phyloP scores from a whole-genome alignment of 2,329 filamentous ascomycete species.

The Exophiala alcalophila region DNA sequence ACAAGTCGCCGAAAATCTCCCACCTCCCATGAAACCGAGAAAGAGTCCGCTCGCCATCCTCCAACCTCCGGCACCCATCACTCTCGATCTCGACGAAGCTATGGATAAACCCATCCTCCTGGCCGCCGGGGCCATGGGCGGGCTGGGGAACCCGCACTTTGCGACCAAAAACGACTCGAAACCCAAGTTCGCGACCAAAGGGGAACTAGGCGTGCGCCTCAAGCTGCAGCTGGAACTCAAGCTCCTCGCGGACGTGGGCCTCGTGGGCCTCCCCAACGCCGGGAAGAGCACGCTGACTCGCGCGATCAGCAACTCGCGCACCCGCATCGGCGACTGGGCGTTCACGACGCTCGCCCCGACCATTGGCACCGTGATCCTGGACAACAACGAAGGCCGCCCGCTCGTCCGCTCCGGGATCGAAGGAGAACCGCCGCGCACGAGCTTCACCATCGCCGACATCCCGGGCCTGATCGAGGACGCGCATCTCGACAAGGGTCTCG shows the following conservation, averaged over 20 bases:
- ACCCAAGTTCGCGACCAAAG: conserved; percentile 85
- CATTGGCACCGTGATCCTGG: conserved; percentile 91
- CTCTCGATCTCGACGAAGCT: conserved; percentile 69
- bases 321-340: conserved; percentile 89
- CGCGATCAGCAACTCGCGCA: conserved; percentile 81
- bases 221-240: conserved; percentile 87
- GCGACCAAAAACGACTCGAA: conserved; percentile 69
- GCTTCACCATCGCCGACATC: conserved; percentile 93
- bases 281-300: conserved; percentile 92
- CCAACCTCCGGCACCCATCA: conserved; percentile 70
- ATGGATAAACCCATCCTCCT: conserved; percentile 82
- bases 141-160: conserved; percentile 92
- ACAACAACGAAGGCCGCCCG: conserved; percentile 77
- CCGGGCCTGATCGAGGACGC: conserved; percentile 90
- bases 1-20: conserved; percentile 19
- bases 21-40: conserved; percentile 49
- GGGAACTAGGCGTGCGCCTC: conserved; percentile 74
- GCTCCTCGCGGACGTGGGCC: conserved; percentile 87
- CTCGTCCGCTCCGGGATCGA: conserved; percentile 45
- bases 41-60: conserved; percentile 58
- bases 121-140: conserved; percentile 82
- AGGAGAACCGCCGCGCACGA: conserved; percentile 60
- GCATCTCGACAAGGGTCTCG: conserved; percentile 85
- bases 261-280: conserved; percentile 93
- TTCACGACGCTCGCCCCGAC: conserved; percentile 95